phyloP scores from a whole-genome alignment of 495 filamentous ascomycete species.

The Cercophora scortea region DNA sequence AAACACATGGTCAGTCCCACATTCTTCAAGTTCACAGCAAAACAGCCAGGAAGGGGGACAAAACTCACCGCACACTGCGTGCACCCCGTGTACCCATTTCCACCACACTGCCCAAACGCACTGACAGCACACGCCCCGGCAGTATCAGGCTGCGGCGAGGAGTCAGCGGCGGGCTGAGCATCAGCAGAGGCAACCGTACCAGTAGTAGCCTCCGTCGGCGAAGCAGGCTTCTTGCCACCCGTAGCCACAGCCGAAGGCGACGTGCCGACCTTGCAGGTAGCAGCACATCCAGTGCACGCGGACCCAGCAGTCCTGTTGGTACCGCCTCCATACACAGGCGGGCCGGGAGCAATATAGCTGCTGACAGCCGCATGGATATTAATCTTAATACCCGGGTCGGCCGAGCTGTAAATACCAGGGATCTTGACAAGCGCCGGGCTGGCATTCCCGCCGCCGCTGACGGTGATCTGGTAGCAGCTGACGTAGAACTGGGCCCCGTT shows the following conservation, averaged over 20 bases:
- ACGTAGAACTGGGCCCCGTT: slow-evolving; percentile 42
- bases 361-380: slow-evolving; percentile 35
- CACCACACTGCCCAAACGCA: slow-evolving; percentile 39
- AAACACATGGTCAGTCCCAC: neutral
- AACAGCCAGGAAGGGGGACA: neutral
- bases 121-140: slow-evolving; percentile 19
- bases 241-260: slow-evolving; percentile 18
- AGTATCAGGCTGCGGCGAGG: neutral
- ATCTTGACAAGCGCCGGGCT: slow-evolving; percentile 31
- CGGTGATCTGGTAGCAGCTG: slow-evolving; percentile 41
- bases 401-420: slow-evolving; percentile 38
- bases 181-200: slow-evolving; percentile 3
- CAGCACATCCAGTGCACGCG: slow-evolving; percentile 29
- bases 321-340: slow-evolving; percentile 31
- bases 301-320: slow-evolving; percentile 25
- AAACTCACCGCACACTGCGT: slow-evolving; percentile 29
- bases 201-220: slow-evolving; percentile 1
- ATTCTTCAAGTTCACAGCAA: neutral
- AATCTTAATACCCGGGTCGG: slow-evolving; percentile 43
- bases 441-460: slow-evolving; percentile 26
- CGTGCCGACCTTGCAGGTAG: slow-evolving; percentile 30
- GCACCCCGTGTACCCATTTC: slow-evolving; percentile 33
- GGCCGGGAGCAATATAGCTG: slow-evolving; percentile 32
- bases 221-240: neutral
- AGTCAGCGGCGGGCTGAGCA: neutral